Base-by-base conservation (phyloP, 2,329 filamentous ascomycete genomes). In the Decorospora gaudefroyi region DNA sequence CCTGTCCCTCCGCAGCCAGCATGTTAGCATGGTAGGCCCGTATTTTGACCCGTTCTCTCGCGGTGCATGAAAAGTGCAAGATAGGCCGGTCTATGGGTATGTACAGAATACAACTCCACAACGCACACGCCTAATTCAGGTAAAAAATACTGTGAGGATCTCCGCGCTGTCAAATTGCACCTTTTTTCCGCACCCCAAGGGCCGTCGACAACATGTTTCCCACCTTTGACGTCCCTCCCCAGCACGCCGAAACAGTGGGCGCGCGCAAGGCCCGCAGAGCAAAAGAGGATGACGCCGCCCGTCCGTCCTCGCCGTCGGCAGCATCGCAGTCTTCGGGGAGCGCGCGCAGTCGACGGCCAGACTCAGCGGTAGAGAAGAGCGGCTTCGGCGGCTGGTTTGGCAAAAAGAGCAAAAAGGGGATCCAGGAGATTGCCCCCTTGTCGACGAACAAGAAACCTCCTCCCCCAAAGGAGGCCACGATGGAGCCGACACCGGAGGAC, bases 211-310 rank as follows among this genome's bases (percentile, higher is more conserved):
- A 31, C 30, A 62, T 62, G 59, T 62, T 62, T 35, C 59, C 59
- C 27, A 61, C 58, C 16, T 62, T 61, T 37, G 58, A 61, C 42
- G 51, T 60, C 22, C 59, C 58, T 33, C 55, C 59, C 10, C 48
- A 51, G 29, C 58, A 62, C 32, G 54, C 59, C 9, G 59, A 62
- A 48, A 62, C 59, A 3, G 51, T 61, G 19, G 54, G 59, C 17
- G 58, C 56, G 21, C 55, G 59, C 40, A 62, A 59, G 42, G 44
- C 53, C 13, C 53, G 59, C 32, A 55, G 38, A 34, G 58, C 52
- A 22, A 59, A 46, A 35, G 53, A 61, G 35, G 51, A 58, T 12
- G 55, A 55, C 6, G 46, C 41, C 15, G 44, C 50, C 22, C 51
- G 51, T 16, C 46, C 53, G n/a, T 46, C 55, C 0, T 61, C 54